Evolutionary conservation across 352 stramenopile genomes (phyloP).

Genomic region (Pythium coloratum): DNA sequence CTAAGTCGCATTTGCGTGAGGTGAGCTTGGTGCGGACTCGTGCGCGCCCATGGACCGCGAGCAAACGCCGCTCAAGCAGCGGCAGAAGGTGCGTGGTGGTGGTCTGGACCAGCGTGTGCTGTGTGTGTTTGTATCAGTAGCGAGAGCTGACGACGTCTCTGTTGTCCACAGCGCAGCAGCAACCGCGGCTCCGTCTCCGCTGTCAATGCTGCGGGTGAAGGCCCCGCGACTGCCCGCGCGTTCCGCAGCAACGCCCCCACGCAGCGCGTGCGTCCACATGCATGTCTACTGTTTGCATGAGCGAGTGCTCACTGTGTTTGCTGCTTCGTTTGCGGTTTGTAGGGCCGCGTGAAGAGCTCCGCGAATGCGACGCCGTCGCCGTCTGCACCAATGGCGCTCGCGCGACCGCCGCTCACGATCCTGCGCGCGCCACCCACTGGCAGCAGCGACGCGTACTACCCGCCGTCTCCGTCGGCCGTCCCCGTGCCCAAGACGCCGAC

Average conservation of each 20-base stretch:
- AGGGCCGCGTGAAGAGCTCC: constrained; percentile 37
- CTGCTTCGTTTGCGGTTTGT: neutral
- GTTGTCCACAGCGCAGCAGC: neutral
- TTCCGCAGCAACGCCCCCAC: constrained; percentile 27
- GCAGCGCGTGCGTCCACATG: constrained; percentile 19
- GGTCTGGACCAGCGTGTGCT: neutral
- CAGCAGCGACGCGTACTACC: neutral
- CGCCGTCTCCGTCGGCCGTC: constrained; percentile 13
- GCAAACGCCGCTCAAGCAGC: constrained; percentile 73
- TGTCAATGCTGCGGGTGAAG: constrained; percentile 9
- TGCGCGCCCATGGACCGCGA: constrained; percentile 59
- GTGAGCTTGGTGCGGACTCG: neutral
- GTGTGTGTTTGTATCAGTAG: neutral
- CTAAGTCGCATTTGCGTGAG: neutral
- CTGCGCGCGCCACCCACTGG: constrained; percentile 21
- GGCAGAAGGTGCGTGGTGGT: constrained; percentile 51
- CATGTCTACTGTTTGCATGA: neutral
- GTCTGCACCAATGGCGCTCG: constrained; percentile 26
- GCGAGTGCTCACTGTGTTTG: neutral
- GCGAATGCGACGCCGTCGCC: constrained; percentile 3
- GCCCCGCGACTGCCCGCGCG: constrained; percentile 19
- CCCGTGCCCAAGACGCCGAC: constrained; percentile 6
- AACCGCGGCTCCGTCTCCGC: neutral
- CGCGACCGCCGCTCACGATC: constrained; percentile 48
- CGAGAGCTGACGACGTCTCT: neutral